Evolutionary conservation across 108 stramenopile genomes (phyloP).

Genomic region (Nitzschia sp.): DNA sequence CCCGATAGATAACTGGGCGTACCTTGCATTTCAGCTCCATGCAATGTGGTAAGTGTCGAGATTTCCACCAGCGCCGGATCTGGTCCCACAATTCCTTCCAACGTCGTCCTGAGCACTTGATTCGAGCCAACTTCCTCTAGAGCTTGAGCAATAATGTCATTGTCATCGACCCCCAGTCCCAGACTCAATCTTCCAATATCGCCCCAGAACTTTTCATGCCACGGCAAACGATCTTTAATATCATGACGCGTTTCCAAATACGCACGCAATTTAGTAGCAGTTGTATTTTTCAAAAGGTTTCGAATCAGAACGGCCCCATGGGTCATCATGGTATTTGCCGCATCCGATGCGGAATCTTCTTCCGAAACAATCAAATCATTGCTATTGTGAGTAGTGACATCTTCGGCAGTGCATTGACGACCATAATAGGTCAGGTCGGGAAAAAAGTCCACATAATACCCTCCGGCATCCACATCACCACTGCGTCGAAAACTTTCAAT

Average conservation of each 20-base stretch:
- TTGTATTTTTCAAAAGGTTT: constrained; percentile 19
- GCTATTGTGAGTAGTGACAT: constrained; percentile 29
- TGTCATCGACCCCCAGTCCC: constrained; percentile 39
- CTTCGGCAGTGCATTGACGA: constrained; percentile 33
- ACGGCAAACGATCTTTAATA: constrained; percentile 17
- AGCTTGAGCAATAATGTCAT: constrained; percentile 31
- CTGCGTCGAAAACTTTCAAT: constrained; percentile 13
- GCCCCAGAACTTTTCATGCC: constrained; percentile 40
- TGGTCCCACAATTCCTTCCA: constrained; percentile 36
- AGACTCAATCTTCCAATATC: constrained; percentile 20
- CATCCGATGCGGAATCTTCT: not conserved
- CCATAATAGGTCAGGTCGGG: constrained; percentile 48
- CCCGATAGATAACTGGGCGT: too few species aligned
- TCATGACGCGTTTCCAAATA: constrained; percentile 33
- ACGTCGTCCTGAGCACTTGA: constrained; percentile 11
- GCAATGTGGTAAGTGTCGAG: constrained; percentile 37
- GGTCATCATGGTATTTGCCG: constrained; percentile 35
- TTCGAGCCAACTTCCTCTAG: constrained; percentile 38
- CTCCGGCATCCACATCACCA: not conserved
- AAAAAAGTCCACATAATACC: constrained; percentile 13
- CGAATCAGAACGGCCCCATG: constrained; percentile 44
- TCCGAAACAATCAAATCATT: constrained; percentile 24
- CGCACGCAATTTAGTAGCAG: constrained; percentile 16
- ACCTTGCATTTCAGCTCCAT: constrained; percentile 42
- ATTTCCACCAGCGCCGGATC: constrained; percentile 51